phyloP scores from a whole-genome alignment of 306 rosid genomes.

The peach (Prunus persica) region DNA sequence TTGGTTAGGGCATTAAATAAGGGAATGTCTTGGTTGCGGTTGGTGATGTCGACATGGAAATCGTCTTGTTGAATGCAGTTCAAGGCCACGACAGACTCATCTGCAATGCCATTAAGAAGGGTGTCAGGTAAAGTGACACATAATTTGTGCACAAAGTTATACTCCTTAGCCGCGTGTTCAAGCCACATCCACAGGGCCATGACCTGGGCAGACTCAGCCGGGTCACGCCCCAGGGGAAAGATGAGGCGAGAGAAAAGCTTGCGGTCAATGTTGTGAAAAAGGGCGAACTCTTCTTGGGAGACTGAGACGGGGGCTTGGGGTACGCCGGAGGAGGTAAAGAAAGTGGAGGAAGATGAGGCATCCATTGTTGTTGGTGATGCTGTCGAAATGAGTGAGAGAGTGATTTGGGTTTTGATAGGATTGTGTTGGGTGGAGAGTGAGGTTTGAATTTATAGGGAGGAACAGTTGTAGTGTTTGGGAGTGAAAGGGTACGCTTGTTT shows the following conservation, averaged over 20 bases:
- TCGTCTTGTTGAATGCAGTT: slow-evolving; percentile 33
- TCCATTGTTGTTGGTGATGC: slow-evolving; percentile 10
- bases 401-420: neutral
- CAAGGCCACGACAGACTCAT: slow-evolving; percentile 39
- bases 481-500: neutral
- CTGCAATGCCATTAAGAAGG: slow-evolving; percentile 24
- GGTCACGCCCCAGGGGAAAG: slow-evolving; percentile 35
- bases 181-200: slow-evolving; percentile 71
- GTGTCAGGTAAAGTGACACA: slow-evolving; percentile 30
- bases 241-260: slow-evolving; percentile 46
- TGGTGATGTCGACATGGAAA: neutral
- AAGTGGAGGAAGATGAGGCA: neutral
- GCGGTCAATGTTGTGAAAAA: slow-evolving; percentile 60
- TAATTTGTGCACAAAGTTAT: slow-evolving; percentile 15
- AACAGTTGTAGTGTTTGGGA: neutral
- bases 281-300: slow-evolving; percentile 43
- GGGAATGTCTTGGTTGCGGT: slow-evolving; percentile 21
- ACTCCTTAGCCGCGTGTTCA: slow-evolving; percentile 25
- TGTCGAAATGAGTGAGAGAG: neutral
- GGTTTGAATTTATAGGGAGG: neutral
- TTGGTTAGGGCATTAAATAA: slow-evolving; percentile 29
- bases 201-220: slow-evolving; percentile 31
- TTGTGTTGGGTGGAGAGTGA: neutral
- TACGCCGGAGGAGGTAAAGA: neutral
- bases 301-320: slow-evolving; percentile 5